These are phyloP conservation scores for Dillenia turbinata DNA, from an alignment of 164 flowering plant species.

Conservation along the genomic window DNA sequence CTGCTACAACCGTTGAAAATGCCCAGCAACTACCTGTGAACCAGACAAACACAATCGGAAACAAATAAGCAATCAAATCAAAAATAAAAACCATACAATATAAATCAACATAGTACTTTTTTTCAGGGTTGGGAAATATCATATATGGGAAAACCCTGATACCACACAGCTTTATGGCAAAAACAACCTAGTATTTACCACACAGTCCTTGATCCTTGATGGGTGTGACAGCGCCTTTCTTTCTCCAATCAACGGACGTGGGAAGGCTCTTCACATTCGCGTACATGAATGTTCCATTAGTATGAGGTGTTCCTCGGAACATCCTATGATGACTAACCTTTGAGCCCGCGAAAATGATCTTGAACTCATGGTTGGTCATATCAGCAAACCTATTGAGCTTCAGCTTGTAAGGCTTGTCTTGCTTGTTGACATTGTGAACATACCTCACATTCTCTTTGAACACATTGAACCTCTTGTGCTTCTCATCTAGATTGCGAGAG, in stretches of 20 bases:
- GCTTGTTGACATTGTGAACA: slow-evolving; percentile 45
- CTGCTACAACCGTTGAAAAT: slow-evolving; percentile 80
- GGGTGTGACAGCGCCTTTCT: slow-evolving; percentile 55
- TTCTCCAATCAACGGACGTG: slow-evolving; percentile 68
- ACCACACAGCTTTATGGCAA: too few relatives aligned
- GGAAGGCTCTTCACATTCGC: slow-evolving; percentile 37
- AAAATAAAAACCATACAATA: background rate
- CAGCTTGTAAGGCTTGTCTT: slow-evolving; percentile 53
- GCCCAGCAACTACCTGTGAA: slow-evolving; percentile 90
- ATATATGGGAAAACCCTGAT: too few relatives aligned
- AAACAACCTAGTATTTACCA: slow-evolving; percentile 32
- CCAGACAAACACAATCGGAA: too few relatives aligned
- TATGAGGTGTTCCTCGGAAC: slow-evolving; percentile 37
- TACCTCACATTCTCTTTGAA: slow-evolving; percentile 48
- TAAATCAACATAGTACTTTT: background rate
- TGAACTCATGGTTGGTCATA: slow-evolving; percentile 67
- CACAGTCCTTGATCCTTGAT: slow-evolving; percentile 82
- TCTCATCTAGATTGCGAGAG: slow-evolving; percentile 40
- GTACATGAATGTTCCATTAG: slow-evolving; percentile 46
- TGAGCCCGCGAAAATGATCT: slow-evolving; percentile 41
- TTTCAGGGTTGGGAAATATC: too few relatives aligned
- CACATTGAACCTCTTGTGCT: slow-evolving; percentile 62
- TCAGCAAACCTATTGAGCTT: slow-evolving; percentile 62
- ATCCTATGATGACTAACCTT: slow-evolving; percentile 50
- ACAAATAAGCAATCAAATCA: background rate